Evolutionary conservation across 148 eudicot species (phyloP), one percentile per base, ranked within the genome.

Genomic region (Vaccinium myrtillus): DNA sequence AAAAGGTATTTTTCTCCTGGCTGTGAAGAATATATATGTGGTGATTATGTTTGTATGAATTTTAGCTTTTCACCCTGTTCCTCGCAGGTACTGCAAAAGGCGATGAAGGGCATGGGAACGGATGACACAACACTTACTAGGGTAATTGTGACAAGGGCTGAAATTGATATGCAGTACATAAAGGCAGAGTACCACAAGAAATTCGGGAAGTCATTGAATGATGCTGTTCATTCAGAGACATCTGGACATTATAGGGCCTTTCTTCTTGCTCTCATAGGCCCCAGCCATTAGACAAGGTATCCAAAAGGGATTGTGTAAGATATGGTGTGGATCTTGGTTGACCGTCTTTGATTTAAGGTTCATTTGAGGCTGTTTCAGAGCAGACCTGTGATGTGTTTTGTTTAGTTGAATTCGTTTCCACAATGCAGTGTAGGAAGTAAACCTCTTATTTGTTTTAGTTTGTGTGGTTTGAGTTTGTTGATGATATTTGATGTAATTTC

Each of bases 91-190:
- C 81, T 96, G 76, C 91, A 81, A 82, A 90, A 88, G 90, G 94
- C 99, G 77, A 96, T 96, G 99, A 93, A 93, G 81, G 98, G 98
- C 46, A 15, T 96, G 88, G 99, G 99, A 86, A 94, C 98, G 0
- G 85, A 92, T 75, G 97, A 93, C 27, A 46, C 92, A 8, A 90
- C 94, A 48, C 91, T 94, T 27, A 91, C 83, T 5, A 90, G 99
- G 84, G 88, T 96, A 53, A 92, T 94, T 23, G 94, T 92, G 84
- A 93, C 98, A 58, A 90, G 99, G 85, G 85, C 94, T 12, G 98
- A 96, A 87, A 84, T 96, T 1, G 99, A 96, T 83, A 88, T 92
- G 98, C 94, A 91, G 84, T 92, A 91, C 84, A 94, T 96, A 43
- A 96, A 94, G 82, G 92, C 95, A 0, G 98, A 94, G 87, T 96